These are phyloP conservation scores for Catunica adiposa DNA, from an alignment of 2,329 filamentous ascomycete genomes.

Conservation along the genomic window DNA sequence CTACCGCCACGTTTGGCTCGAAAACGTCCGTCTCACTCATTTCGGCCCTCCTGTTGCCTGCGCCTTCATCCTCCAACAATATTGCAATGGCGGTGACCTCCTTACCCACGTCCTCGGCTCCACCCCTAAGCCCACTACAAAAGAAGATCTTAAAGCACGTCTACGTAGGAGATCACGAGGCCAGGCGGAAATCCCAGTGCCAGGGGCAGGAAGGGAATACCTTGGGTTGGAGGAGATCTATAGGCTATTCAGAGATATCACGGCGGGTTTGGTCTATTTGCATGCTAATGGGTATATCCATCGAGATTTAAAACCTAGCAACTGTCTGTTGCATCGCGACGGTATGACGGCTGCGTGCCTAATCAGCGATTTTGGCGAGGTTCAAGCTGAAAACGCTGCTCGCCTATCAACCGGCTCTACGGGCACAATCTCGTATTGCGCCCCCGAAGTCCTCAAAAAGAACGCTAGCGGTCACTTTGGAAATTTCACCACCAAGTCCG, in stretches of 20 bases:
- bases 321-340: constrained; percentile 73
- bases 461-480: constrained; percentile 56
- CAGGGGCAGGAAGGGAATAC: constrained; percentile 26
- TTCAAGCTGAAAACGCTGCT: constrained; percentile 65
- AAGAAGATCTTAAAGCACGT: constrained; percentile 76
- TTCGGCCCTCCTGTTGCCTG: constrained; percentile 89
- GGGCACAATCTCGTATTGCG: constrained; percentile 93
- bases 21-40: constrained; percentile 65
- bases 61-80: constrained; percentile 93
- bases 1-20: constrained; percentile 93
- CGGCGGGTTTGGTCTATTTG: constrained; percentile 75
- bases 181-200: constrained; percentile 44
- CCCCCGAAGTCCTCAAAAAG: constrained; percentile 71
- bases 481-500: constrained; percentile 92
- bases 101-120: constrained; percentile 71
- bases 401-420: constrained; percentile 87
- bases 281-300: constrained; percentile 90
- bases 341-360: constrained; percentile 59
- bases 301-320: constrained; percentile 87
- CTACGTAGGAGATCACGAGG: constrained; percentile 70
- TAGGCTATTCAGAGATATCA: constrained; percentile 90
- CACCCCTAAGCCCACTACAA: constrained; percentile 45
- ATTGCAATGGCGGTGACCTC: constrained; percentile 86
- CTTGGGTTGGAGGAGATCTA: constrained; percentile 81
- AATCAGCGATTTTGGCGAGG: constrained; percentile 96